Conservation (phyloP, 2,329 filamentous ascomycete species). For the Penicillium occitanis region DNA sequence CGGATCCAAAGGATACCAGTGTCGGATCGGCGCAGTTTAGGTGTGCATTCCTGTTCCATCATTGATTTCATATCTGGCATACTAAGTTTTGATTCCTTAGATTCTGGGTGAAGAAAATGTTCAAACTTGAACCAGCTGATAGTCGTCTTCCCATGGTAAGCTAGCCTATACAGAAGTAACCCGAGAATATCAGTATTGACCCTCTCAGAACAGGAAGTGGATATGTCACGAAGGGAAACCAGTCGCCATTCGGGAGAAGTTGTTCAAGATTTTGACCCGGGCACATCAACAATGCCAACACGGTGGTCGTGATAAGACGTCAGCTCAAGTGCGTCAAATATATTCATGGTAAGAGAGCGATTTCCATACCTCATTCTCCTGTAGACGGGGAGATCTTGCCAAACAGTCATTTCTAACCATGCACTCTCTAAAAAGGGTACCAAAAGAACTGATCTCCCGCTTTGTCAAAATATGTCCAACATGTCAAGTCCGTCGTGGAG, state of each 20-base stretch:
- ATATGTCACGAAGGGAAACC: slow-evolving; percentile 54
- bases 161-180: background rate
- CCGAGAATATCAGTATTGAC: background rate
- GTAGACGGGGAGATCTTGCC: background rate
- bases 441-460: slow-evolving; percentile 53
- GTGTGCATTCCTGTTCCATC: slow-evolving; percentile 29
- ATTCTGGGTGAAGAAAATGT: slow-evolving; percentile 57
- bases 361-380: background rate
- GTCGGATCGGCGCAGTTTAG: slow-evolving; percentile 54
- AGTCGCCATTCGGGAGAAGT: slow-evolving; percentile 53
- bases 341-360: slow-evolving; percentile 49
- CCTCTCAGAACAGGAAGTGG: slow-evolving; percentile 39
- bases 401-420: background rate
- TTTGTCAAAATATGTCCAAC: slow-evolving; percentile 54
- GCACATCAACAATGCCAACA: slow-evolving; percentile 54
- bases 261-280: slow-evolving; percentile 53
- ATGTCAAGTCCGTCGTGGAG: slow-evolving; percentile 49
- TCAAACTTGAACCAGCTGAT: slow-evolving; percentile 46
- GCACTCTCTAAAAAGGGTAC: slow-evolving; percentile 41
- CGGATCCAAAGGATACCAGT: slow-evolving; percentile 52
- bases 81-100: slow-evolving; percentile 29
- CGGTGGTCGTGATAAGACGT: slow-evolving; percentile 55
- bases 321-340: slow-evolving; percentile 50
- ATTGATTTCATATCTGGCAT: background rate
- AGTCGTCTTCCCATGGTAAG: slow-evolving; percentile 41